Base-by-base conservation (phyloP, 2,329 filamentous ascomycete species). In the Fusarium goolgardi region DNA sequence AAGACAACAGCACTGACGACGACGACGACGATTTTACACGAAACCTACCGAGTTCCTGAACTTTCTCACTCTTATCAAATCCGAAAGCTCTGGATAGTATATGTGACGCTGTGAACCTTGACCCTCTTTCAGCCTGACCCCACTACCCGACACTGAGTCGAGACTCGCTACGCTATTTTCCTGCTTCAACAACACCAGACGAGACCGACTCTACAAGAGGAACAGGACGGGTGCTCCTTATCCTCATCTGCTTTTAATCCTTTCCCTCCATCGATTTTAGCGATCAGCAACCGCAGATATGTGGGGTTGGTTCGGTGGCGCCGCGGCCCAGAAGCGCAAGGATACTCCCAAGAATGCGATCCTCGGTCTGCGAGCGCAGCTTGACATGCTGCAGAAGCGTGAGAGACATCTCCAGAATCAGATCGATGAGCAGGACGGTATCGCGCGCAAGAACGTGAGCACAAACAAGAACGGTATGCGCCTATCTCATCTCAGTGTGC, bases 261-360 rank as follows among this genome's bases (percentile, higher is more conserved):
- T 15, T 57, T 20, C 31, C 40, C 27, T 34, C 34, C 35, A 45
- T 50, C 55, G 47, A 34, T 35, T 39, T 62, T 25, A 55, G 40
- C 45, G 53, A 55, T 50, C 23, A 55, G 52, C 51, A 67, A 54
- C 65, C 52, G 44, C 41, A 75, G 83, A 74, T 69, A 90, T 90
- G 88, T 90, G 92, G 91, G 89, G 91, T 82, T 97, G 94, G 93
- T 97, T 97, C 79, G 94, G 95, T 81, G 93, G 93, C 76, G 88
- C 87, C 71, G 87, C 88, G 75, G 90, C 90, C 73, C 90, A 94
- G 82, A 93, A 93, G 86, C 90, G 90, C 83, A 97, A 96, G 84
- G 93, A 97, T 82, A 91, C 89, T 63, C 93, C 96, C 59, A 99
- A 99, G 87, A 96, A 97, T 84, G 96, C 96, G 72, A 99, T 99